Conservation (phyloP, 176 grass and related monocot genomes). For the Triticum aestivum region DNA sequence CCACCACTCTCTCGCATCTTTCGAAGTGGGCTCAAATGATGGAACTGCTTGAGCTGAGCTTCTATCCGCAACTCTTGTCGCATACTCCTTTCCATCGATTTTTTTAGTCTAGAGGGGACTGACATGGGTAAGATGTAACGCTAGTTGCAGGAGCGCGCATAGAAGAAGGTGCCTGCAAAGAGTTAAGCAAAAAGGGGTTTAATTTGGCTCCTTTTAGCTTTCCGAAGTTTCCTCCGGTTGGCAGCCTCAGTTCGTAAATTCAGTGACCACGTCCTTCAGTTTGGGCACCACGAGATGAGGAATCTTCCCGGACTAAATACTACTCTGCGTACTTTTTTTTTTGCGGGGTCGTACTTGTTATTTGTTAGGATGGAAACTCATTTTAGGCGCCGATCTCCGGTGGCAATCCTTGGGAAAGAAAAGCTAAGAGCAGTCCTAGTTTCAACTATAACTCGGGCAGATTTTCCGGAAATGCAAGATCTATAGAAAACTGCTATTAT, state of each 20-base stretch:
- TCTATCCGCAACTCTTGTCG: not conserved
- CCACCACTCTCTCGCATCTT: not conserved
- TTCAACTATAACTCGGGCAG: too few relatives aligned
- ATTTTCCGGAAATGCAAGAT: too few relatives aligned
- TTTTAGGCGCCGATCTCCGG: too few relatives aligned
- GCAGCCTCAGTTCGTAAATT: not conserved
- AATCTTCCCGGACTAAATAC: not conserved
- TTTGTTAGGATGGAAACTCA: too few relatives aligned
- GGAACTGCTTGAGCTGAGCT: not conserved
- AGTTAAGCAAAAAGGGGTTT: not conserved
- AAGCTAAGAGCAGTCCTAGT: too few relatives aligned
- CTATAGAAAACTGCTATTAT: too few relatives aligned
- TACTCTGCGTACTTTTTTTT: not conserved
- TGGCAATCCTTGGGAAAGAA: too few relatives aligned
- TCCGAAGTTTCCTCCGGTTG: conserved; percentile 10
- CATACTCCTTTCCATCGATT: not conserved
- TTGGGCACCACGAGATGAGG: not conserved
- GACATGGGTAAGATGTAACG: not conserved
- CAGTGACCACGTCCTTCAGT: not conserved
- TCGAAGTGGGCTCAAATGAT: not conserved
- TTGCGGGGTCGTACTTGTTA: too few relatives aligned
- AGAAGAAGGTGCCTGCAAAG: not conserved
- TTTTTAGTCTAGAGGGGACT: not conserved
- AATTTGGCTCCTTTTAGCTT: not conserved
- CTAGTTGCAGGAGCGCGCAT: not conserved